phyloP scores from a whole-genome alignment of 2,329 filamentous ascomycete genomes.

The Byssothecium circinans region DNA sequence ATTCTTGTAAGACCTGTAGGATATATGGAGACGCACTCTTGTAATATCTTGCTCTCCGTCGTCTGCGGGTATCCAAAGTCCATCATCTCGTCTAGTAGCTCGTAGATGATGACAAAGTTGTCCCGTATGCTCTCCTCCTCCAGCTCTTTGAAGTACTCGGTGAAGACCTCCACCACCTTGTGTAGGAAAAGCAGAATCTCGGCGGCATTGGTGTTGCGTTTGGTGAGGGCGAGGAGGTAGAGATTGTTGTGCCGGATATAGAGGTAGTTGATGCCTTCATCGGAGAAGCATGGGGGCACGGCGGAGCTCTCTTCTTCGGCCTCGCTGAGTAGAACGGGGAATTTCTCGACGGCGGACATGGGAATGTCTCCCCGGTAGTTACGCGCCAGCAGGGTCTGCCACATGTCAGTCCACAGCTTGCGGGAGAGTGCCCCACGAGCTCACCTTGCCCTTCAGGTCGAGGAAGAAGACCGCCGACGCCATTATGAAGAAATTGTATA shows the following conservation, averaged over 20 bases:
- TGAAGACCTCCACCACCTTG: slow-evolving; percentile 98
- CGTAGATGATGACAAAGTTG: slow-evolving; percentile 99
- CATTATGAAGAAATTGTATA: slow-evolving; percentile 59
- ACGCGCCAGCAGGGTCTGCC: slow-evolving; percentile 90
- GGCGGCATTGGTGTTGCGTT: slow-evolving; percentile 98
- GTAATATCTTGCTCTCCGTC: slow-evolving; percentile 96
- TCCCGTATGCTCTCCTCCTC: slow-evolving; percentile 98
- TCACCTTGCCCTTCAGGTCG: slow-evolving; percentile 98
- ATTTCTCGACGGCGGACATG: slow-evolving; percentile 98
- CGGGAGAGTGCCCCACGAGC: slow-evolving; percentile 31
- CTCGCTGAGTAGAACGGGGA: slow-evolving; percentile 92
- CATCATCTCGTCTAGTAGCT: slow-evolving; percentile 99
- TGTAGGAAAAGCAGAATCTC: slow-evolving; percentile 98
- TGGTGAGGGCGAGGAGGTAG: slow-evolving; percentile 94
- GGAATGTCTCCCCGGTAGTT: slow-evolving; percentile 99
- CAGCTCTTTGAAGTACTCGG: slow-evolving; percentile 98
- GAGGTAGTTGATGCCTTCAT: slow-evolving; percentile 99
- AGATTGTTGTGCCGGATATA: slow-evolving; percentile 99
- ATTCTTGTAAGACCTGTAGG: neutral
- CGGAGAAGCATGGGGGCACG: slow-evolving; percentile 95
- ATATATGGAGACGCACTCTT: slow-evolving; percentile 64
- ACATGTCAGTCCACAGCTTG: slow-evolving; percentile 31
- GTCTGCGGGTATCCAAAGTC: slow-evolving; percentile 99
- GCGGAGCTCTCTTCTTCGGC: slow-evolving; percentile 99
- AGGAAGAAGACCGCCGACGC: slow-evolving; percentile 98